Evolutionary conservation across 305 asterid genomes (phyloP).

Genomic region (Rubia balearica): DNA sequence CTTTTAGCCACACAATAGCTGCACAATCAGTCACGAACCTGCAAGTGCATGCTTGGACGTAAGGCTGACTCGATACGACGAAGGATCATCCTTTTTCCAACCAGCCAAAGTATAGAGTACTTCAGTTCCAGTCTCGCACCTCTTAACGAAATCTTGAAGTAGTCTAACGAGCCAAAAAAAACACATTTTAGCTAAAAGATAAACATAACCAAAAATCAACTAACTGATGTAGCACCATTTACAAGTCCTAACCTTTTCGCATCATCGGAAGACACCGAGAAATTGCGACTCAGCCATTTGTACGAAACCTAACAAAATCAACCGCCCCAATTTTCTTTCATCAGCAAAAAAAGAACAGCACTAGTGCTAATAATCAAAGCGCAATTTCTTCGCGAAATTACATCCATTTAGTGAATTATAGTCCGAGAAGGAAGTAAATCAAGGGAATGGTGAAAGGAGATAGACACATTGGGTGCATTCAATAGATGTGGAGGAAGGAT

Average conservation of each 20-base stretch:
- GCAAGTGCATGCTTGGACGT: slow-evolving; percentile 60
- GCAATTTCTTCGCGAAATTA: not conserved
- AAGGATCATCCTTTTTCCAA: slow-evolving; percentile 64
- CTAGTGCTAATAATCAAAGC: not conserved
- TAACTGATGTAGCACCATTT: not conserved
- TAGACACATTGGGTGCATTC: not conserved
- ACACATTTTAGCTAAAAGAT: slow-evolving; percentile 4
- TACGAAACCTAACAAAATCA: slow-evolving; percentile 63
- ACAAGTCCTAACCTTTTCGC: slow-evolving; percentile 61
- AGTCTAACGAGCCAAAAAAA: slow-evolving; percentile 31
- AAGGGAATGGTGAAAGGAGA: not conserved
- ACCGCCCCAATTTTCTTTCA: not conserved
- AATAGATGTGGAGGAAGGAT: not conserved
- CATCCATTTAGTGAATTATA: not conserved
- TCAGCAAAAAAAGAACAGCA: not conserved
- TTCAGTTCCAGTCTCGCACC: slow-evolving; percentile 54
- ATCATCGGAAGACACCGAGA: slow-evolving; percentile 70
- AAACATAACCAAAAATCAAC: slow-evolving; percentile 8
- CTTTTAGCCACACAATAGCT: not conserved
- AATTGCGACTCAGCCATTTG: slow-evolving; percentile 95
- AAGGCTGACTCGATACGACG: slow-evolving; percentile 60
- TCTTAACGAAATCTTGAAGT: slow-evolving; percentile 77
- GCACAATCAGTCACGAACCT: slow-evolving; percentile 33
- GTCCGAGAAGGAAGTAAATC: not conserved
- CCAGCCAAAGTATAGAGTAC: slow-evolving; percentile 75